A percentile compares a stretch with the other conserved stretches of the same genome.
phyloP scores from a whole-genome alignment of 2,329 filamentous ascomycete genomes.

The Phialophora macrospora region DNA sequence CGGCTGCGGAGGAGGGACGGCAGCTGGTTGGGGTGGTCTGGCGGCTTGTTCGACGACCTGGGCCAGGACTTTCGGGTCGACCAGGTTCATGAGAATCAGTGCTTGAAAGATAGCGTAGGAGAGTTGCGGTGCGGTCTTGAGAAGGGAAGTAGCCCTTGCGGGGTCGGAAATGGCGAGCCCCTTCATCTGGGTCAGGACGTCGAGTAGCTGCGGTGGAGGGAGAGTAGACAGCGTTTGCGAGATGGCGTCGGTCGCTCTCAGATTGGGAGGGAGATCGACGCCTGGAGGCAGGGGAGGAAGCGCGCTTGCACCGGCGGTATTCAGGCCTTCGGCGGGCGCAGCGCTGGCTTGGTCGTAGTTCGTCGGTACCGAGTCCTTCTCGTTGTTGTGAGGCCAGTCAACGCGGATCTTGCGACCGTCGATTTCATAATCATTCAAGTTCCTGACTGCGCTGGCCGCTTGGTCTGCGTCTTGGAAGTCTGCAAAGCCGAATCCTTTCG shows the following conservation, averaged over 20 bases:
- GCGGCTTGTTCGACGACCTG: slow-evolving; percentile 72
- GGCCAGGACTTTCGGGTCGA: slow-evolving; percentile 80
- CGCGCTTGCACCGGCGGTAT: slow-evolving; percentile 40
- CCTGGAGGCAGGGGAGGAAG: slow-evolving; percentile 84
- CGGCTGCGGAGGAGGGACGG: slow-evolving; percentile 42
- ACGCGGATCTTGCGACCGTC: slow-evolving; percentile 94
- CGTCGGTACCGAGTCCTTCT: slow-evolving; percentile 66
- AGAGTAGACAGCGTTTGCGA: slow-evolving; percentile 87
- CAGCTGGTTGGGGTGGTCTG: slow-evolving; percentile 39
- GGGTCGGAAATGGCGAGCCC: slow-evolving; percentile 81
- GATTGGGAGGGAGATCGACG: slow-evolving; percentile 78
- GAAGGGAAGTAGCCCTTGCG: slow-evolving; percentile 79
- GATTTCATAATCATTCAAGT: slow-evolving; percentile 92
- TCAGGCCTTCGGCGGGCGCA: slow-evolving; percentile 42
- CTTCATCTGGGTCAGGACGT: slow-evolving; percentile 95
- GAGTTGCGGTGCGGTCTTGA: slow-evolving; percentile 87
- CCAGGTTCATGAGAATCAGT: slow-evolving; percentile 86
- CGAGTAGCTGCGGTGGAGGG: slow-evolving; percentile 84
- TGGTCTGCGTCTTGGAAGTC: slow-evolving; percentile 93
- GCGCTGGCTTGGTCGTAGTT: slow-evolving; percentile 55
- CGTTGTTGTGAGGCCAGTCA: slow-evolving; percentile 93
- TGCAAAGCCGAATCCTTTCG: slow-evolving; percentile 95
- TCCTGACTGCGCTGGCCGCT: slow-evolving; percentile 90
- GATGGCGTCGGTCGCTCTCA: slow-evolving; percentile 87
- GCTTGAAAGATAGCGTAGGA: slow-evolving; percentile 95